A percentile compares a stretch with the other conserved stretches of the same genome.
Evolutionary conservation across 148 eudicot species (phyloP).

Genomic region (Chenopodium formosanum): DNA sequence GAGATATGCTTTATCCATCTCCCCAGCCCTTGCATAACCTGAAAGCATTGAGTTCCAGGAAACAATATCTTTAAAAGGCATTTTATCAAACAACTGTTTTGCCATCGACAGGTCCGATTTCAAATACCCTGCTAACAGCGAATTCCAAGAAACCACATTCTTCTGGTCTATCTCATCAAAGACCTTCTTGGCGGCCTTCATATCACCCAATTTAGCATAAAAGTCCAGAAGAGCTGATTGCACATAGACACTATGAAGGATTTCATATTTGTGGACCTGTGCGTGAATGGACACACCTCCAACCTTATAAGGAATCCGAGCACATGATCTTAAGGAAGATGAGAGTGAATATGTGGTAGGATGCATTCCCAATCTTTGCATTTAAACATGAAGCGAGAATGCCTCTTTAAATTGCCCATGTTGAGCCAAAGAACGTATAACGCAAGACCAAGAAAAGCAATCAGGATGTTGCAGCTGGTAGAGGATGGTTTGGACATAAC

Average conservation of each 20-base stretch:
- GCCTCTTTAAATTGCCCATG: constrained; percentile 59
- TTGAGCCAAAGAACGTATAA: constrained; percentile 50
- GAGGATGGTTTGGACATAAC: constrained; percentile 46
- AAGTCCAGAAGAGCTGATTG: constrained; percentile 70
- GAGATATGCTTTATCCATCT: constrained; percentile 59
- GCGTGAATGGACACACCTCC: constrained; percentile 72
- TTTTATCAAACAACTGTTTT: constrained; percentile 48
- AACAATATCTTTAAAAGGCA: constrained; percentile 58
- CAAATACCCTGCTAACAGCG: constrained; percentile 58
- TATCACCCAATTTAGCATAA: constrained; percentile 60
- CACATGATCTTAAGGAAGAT: constrained; percentile 70
- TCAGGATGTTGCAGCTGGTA: constrained; percentile 38
- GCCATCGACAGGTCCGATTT: constrained; percentile 50
- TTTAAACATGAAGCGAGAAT: constrained; percentile 43
- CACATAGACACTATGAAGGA: constrained; percentile 55
- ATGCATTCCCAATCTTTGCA: constrained; percentile 43
- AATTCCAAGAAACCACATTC: constrained; percentile 87
- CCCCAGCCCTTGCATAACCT: constrained; percentile 52
- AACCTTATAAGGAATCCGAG: constrained; percentile 33
- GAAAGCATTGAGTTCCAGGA: constrained; percentile 87
- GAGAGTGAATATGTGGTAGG: constrained; percentile 55
- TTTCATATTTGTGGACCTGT: constrained; percentile 56
- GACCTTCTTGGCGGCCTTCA: constrained; percentile 53
- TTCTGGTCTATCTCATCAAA: constrained; percentile 61
- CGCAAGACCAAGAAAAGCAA: constrained; percentile 41